Evolutionary conservation across 2,329 filamentous ascomycete species (phyloP).

Genomic region (Neophaeococcomyces mojaviensis): DNA sequence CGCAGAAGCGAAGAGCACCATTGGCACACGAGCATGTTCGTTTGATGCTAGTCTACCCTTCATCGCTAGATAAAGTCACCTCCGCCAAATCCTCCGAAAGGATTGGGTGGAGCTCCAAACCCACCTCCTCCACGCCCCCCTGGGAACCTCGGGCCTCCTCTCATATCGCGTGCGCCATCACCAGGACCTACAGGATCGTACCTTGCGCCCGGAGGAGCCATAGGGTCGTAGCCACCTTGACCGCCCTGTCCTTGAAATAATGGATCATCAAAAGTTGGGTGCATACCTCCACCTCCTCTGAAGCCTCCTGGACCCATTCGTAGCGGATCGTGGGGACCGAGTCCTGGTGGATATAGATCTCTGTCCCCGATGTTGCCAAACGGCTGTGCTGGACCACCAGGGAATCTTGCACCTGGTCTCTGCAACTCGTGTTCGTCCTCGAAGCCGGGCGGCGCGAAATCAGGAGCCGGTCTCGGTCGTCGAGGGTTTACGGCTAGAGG

Average conservation of each 20-base stretch:
- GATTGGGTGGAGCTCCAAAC: conserved; percentile 34
- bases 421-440: conserved; percentile 88
- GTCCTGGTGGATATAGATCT: conserved; percentile 77
- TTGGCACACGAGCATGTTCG: neutral
- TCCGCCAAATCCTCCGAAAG: conserved; percentile 53
- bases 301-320: conserved; percentile 56
- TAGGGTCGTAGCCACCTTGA: conserved; percentile 54
- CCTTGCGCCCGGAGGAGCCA: conserved; percentile 77
- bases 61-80: conserved; percentile 46
- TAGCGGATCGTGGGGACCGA: conserved; percentile 80
- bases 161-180: conserved; percentile 44
- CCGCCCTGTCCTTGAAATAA: conserved; percentile 60
- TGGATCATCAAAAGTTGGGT: conserved; percentile 89
- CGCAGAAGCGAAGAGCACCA: no score
- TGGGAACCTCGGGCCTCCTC: conserved; percentile 39
- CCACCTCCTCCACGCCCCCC: conserved; percentile 37
- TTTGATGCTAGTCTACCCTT: neutral
- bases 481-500: conserved; percentile 55
- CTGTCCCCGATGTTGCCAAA: conserved; percentile 65
- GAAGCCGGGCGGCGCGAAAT: conserved; percentile 81
- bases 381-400: conserved; percentile 26
- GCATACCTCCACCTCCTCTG: conserved; percentile 73
- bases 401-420: conserved; percentile 44
- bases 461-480: conserved; percentile 58
- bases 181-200: conserved; percentile 82